These are phyloP conservation scores for Tylopilus cervinicoccineus DNA, from an alignment of 768 basidiomycete species.

Conservation along the genomic window DNA sequence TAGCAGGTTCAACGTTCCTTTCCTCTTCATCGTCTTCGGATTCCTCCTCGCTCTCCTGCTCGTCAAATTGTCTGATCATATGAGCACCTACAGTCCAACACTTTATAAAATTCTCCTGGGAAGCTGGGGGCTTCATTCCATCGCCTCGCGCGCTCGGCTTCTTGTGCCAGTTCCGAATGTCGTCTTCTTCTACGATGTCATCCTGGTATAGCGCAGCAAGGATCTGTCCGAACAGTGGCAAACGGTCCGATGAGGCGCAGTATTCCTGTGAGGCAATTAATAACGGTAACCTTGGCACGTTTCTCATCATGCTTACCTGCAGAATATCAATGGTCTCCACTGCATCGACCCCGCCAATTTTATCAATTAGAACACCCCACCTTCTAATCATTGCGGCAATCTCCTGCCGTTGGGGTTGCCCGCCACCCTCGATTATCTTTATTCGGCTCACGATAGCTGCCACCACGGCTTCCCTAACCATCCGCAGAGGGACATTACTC, in stretches of 20 bases:
- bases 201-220: slow-evolving; percentile 84
- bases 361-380: slow-evolving; percentile 83
- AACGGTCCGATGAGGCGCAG: slow-evolving; percentile 59
- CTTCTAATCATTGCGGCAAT: slow-evolving; percentile 59
- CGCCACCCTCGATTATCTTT: slow-evolving; percentile 52
- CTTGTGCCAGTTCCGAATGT: slow-evolving; percentile 84
- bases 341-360: slow-evolving; percentile 78
- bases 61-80: slow-evolving; percentile 81
- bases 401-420: slow-evolving; percentile 56
- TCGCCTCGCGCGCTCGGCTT: slow-evolving; percentile 52
- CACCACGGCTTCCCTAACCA: slow-evolving; percentile 86
- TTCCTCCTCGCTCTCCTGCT: slow-evolving; percentile 59
- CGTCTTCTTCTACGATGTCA: slow-evolving; percentile 90
- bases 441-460: slow-evolving; percentile 77
- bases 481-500: slow-evolving; percentile 83
- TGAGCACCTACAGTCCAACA: slow-evolving; percentile 67
- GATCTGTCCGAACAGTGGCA: slow-evolving; percentile 78
- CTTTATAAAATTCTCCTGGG: slow-evolving; percentile 56
- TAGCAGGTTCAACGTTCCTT: slow-evolving; percentile 7
- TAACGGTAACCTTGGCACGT: neutral
- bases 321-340: slow-evolving; percentile 75
- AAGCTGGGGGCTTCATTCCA: slow-evolving; percentile 36
- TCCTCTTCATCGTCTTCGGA: slow-evolving; percentile 27
- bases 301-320: slow-evolving; percentile 50
- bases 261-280: slow-evolving; percentile 44